Base-by-base conservation (phyloP, 768 basidiomycete genomes). In the Tremella yokohamensis region DNA sequence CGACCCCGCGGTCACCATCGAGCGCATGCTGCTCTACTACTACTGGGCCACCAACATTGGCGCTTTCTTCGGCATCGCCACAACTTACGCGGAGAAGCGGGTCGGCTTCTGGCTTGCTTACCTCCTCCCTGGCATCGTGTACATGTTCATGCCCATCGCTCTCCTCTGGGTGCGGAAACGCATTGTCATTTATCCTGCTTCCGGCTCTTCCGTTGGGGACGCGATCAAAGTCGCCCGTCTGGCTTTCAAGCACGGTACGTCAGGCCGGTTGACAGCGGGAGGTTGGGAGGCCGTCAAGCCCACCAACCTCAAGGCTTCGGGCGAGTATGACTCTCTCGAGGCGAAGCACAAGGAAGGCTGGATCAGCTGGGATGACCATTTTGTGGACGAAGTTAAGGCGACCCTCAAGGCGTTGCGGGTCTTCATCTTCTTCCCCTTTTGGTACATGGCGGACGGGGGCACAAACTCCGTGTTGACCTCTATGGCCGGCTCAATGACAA, bases 321-420 rank as follows among this genome's bases (percentile, higher is more conserved):
- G 54, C 0, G 54, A 61, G 42, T 55, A 29, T 25, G 49, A 51
- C n/a, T 26, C 29, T 11, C 12, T 56, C 12, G 59, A 55, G 6
- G n/a, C 40, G 6, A 50, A 45, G 22, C 45, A 56, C 22, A 56
- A 56, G 34, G 25, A 34, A 11, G 54, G 59, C 13, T 56, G 45
- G 39, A 47, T 68, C 34, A 52, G 49, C 40, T 72, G 64, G 66
- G 73, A 74, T 57, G 73, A 74, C 57, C 57, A 67, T n/a, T 74
- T 72, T 47, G 68, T 72, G 4, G 67, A 65, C 40, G 73, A 74
- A 44, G n/a, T 74, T 26, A 62, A 60, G 38, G 40, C 64, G 8
- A 65, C 68, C 12, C 19, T 72, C 22, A 59, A 52, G 16, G 73
- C 73, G 6, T 68, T 67, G 55, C 56, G 63, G 29, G 63, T 71